Base-by-base conservation (phyloP, 208 protist genomes). In the Wallacemonas sp. region DNA sequence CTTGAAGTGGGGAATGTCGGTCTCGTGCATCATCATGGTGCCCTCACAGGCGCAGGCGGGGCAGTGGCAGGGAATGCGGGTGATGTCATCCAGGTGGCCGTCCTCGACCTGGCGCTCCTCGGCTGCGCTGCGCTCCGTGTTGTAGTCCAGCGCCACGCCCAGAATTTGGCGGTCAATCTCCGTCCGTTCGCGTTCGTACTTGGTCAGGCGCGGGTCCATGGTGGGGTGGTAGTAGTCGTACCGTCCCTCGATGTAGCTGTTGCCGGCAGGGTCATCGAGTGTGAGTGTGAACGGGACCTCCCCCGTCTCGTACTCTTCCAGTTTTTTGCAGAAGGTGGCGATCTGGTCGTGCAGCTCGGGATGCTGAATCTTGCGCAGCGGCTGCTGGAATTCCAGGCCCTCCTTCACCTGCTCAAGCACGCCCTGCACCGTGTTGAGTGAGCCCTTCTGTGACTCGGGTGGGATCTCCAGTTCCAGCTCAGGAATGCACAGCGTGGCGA, bases 1-100 rank as follows among this genome's bases (percentile, higher is more conserved):
- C 63, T 98, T 98, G 79, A 98, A 98, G 70, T 97, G 87, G 3
- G 97, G 97, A 42, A 98, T 98, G 32, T 96, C 72, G 37, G 81
- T 83, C 64, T 94, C 65, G 38, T 97, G 75, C 77, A 97, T 91
- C 58, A 83, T 84, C 39, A 95, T 81, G 26, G 78, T 60, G 19
- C 93, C 91, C 10, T 52, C 44, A 42, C 73, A 53, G 21, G 70
- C 59, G 73, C 93, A 97, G 19, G 86, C 85, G n/a, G 81, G 79
- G 74, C 93, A 97, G 33, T 73, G 75, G 33, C 76, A 90, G 58
- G 76, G 74, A 44, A 97, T 78, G 44, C 75, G 64, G 22, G 74
- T 72, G 27, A 93, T 77, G 19, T 88, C 88, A 30, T 82, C 76
- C 60, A 91, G 82, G 13, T 89, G 73, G 9, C 87, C 91, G 6